phyloP scores from a whole-genome alignment of 2,329 filamentous ascomycete species.

The Aspergillus niger region DNA sequence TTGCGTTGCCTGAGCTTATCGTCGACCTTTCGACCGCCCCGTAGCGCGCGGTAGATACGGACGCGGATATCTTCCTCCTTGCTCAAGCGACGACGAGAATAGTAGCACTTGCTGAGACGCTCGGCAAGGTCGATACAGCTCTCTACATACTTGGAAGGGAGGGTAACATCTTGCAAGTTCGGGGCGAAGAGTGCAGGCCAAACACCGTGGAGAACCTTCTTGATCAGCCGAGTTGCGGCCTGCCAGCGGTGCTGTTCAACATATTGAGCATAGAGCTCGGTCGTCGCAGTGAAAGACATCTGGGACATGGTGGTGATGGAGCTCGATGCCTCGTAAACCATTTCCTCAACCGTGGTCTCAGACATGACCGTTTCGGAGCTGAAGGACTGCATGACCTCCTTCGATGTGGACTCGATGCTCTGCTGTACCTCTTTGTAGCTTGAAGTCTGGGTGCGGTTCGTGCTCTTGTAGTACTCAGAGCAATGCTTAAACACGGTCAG shows the following conservation, averaged over 20 bases:
- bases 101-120: conserved; percentile 50
- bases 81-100: conserved; percentile 35
- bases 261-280: conserved; percentile 46
- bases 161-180: conserved; percentile 48
- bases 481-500: conserved; percentile 52
- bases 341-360: conserved; percentile 47
- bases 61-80: conserved; percentile 43
- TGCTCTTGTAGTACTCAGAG: conserved; percentile 47
- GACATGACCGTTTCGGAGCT: conserved; percentile 39
- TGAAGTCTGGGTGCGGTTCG: conserved; percentile 32
- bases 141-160: conserved; percentile 48
- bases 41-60: conserved; percentile 39
- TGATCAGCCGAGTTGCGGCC: conserved; percentile 50
- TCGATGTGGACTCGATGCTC: conserved; percentile 46
- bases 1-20: conserved; percentile 34
- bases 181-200: conserved; percentile 52
- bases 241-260: conserved; percentile 51
- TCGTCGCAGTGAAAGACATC: conserved; percentile 45
- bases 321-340: conserved; percentile 45
- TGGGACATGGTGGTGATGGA: conserved; percentile 45
- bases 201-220: conserved; percentile 48
- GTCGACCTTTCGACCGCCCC: conserved; percentile 29
- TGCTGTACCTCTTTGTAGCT: conserved; percentile 48
- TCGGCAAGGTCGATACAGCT: conserved; percentile 51
- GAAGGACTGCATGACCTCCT: conserved; percentile 44